Percentiles rank a stretch among this genome's conserved stretches.
Evolutionary conservation across 768 basidiomycete genomes (phyloP).

Genomic region (Dioszegia crocea): DNA sequence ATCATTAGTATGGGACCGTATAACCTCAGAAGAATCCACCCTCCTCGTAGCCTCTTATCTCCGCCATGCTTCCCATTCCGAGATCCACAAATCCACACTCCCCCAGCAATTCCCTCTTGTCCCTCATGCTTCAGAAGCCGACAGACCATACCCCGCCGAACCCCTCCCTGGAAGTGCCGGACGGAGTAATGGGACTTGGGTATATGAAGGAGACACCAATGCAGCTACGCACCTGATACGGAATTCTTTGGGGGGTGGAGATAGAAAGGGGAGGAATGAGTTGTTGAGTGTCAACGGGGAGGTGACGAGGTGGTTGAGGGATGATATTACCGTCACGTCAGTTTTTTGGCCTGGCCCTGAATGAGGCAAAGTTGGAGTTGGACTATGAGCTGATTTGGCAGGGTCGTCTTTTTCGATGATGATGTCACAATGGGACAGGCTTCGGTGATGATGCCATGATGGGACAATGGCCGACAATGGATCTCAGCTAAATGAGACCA

Average conservation of each 20-base stretch:
- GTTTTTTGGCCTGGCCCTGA: slow-evolving; percentile 9
- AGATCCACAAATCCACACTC: slow-evolving; percentile 36
- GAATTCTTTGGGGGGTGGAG: slow-evolving; percentile 40
- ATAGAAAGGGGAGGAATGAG: slow-evolving; percentile 31
- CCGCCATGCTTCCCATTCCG: slow-evolving; percentile 26
- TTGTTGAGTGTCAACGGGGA: slow-evolving; percentile 42
- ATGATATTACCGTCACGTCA: slow-evolving; percentile 48
- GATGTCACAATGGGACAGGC: not conserved
- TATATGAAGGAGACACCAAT: slow-evolving; percentile 43
- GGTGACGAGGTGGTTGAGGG: slow-evolving; percentile 41
- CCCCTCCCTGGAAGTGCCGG: slow-evolving; percentile 25
- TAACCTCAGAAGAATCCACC: slow-evolving; percentile 47
- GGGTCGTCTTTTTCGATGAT: slow-evolving; percentile 24
- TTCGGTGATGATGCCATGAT: not conserved
- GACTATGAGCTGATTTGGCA: slow-evolving; percentile 1
- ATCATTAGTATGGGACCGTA: slow-evolving; percentile 46
- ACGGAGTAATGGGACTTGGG: slow-evolving; percentile 29
- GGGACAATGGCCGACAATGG: too few species aligned
- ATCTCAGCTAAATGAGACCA: too few species aligned
- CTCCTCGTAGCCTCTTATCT: slow-evolving; percentile 43
- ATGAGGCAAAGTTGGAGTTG: not conserved
- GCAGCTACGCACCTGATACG: slow-evolving; percentile 49
- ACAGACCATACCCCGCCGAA: slow-evolving; percentile 29
- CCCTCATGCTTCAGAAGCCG: not conserved
- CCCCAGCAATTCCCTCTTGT: slow-evolving; percentile 22